A percentile compares a stretch with the other conserved stretches of the same genome.
Evolutionary conservation across 2,329 filamentous ascomycete genomes (phyloP).

Genomic region (Scortechinia acanthostroma): DNA sequence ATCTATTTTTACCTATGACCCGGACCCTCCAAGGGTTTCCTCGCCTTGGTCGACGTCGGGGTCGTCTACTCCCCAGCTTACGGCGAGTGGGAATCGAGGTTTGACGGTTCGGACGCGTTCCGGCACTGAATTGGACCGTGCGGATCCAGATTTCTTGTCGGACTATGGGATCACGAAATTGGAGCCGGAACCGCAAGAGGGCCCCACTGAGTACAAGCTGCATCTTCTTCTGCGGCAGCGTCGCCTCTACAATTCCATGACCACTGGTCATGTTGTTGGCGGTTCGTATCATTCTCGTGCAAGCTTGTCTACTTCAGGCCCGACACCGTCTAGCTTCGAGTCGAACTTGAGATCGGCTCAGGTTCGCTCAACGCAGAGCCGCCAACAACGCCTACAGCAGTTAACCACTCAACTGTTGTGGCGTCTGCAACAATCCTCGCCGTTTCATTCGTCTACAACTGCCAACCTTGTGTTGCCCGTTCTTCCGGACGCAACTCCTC

Average conservation of each 20-base stretch:
- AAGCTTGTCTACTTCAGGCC: background rate
- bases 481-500: conserved; percentile 56
- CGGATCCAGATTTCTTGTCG: conserved; percentile 34
- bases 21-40: conserved; percentile 77
- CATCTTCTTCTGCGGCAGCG: conserved; percentile 78
- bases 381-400: conserved; percentile 80
- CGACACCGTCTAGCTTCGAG: background rate
- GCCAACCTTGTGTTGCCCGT: conserved; percentile 69
- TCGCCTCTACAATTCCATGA: conserved; percentile 66
- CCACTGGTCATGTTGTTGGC: conserved; percentile 35
- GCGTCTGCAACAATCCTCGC: conserved; percentile 89
- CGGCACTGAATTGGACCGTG: background rate
- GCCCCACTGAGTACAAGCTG: conserved; percentile 92
- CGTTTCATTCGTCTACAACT: conserved; percentile 76
- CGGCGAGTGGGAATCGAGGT: background rate
- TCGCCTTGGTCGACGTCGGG: conserved; percentile 77
- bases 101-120: conserved; percentile 9
- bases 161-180: conserved; percentile 69
- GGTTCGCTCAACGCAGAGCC: conserved; percentile 54
- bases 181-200: conserved; percentile 85
- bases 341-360: conserved; percentile 2
- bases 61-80: conserved; percentile 20
- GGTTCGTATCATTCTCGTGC: background rate
- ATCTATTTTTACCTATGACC: conserved; percentile 91
- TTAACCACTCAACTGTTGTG: conserved; percentile 91